Evolutionary conservation across 2,329 filamentous ascomycete species (phyloP), one percentile per base, ranked within the genome.

Genomic region (Cladobotryum mycophilum): DNA sequence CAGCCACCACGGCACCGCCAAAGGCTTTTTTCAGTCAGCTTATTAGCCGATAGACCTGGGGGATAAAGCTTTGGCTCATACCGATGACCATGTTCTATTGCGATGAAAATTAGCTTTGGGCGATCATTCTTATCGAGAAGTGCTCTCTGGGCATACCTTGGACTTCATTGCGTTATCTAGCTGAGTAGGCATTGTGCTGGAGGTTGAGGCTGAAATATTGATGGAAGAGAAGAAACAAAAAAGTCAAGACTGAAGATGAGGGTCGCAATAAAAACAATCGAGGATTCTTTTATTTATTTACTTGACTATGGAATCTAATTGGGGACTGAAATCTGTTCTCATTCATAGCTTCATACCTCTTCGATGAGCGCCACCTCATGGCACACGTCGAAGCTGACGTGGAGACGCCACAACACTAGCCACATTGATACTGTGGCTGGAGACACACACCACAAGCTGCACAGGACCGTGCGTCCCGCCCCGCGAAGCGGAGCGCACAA

Each of bases 1-100:
- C 89, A 2, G 87, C 89, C 6, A 88, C 87, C 13, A 96, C 80
- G 47, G 95, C 78, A 9, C 87, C 88, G 4, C 86, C 84, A 64
- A 96, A 96, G 15, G 84, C 88, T 84, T 45, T 5, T 13, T n/a
- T 35, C 41, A n/a, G 13, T 22, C 5, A 15, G 34, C 17, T 18
- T 2, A 5, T 18, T 2, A 5, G 18, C n/a, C 18, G 1, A 7
- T 14, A 17, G n/a, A 8, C n/a, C 11, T 13, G 13, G 6, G 20
- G 30, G n/a, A n/a, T 7, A 9, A 20, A 22, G 11, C 18, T 20
- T n/a, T 8, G 47, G 13, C n/a, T n/a, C 63, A 58, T 76, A 88
- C 85, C 85, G 52, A 89, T 70, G 49, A 89, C 78, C 53, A 86
- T 73, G 61, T 85, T 88, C 85, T 89, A 61, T 40, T n/a, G 14